Evolutionary conservation across 495 filamentous ascomycete genomes (phyloP).

Genomic region (Chaetomidium leptoderma): DNA sequence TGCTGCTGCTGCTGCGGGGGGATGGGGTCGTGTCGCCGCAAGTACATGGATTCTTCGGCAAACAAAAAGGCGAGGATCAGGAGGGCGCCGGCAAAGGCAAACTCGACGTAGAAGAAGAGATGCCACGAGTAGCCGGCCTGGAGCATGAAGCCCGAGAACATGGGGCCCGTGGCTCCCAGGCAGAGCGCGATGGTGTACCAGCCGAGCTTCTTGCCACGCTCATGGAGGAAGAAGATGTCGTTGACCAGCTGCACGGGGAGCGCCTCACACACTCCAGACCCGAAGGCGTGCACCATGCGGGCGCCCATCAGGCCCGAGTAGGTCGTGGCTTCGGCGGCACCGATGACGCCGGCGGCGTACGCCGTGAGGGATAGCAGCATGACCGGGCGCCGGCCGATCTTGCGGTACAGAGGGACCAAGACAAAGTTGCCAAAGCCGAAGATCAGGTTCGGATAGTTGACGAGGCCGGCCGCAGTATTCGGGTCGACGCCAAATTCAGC

Average conservation of each 20-base stretch:
- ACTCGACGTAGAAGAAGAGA: slow-evolving; percentile 62
- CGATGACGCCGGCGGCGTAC: slow-evolving; percentile 56
- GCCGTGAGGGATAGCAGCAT: slow-evolving; percentile 50
- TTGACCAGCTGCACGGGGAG: slow-evolving; percentile 61
- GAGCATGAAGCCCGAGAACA: slow-evolving; percentile 62
- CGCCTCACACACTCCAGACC: slow-evolving; percentile 58
- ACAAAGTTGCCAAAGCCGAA: slow-evolving; percentile 58
- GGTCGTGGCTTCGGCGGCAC: slow-evolving; percentile 47
- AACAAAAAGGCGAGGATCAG: slow-evolving; percentile 57
- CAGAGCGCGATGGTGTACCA: slow-evolving; percentile 60
- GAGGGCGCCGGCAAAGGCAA: slow-evolving; percentile 53
- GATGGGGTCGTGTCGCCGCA: slow-evolving; percentile 29
- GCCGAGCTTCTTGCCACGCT: slow-evolving; percentile 54
- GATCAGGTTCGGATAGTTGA: slow-evolving; percentile 60
- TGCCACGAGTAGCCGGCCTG: slow-evolving; percentile 58
- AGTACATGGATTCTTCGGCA: slow-evolving; percentile 58
- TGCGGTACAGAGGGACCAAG: slow-evolving; percentile 57
- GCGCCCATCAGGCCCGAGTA: slow-evolving; percentile 53
- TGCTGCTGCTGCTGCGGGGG: slow-evolving; percentile 5
- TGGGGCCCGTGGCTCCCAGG: slow-evolving; percentile 53
- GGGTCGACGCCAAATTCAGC: slow-evolving; percentile 51
- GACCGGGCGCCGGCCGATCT: slow-evolving; percentile 56
- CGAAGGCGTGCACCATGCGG: slow-evolving; percentile 53
- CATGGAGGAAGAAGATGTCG: slow-evolving; percentile 63
- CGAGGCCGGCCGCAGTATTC: slow-evolving; percentile 50